Base-by-base conservation (phyloP, 1,284 basidiomycete genomes). In the Marasmius sp. region DNA sequence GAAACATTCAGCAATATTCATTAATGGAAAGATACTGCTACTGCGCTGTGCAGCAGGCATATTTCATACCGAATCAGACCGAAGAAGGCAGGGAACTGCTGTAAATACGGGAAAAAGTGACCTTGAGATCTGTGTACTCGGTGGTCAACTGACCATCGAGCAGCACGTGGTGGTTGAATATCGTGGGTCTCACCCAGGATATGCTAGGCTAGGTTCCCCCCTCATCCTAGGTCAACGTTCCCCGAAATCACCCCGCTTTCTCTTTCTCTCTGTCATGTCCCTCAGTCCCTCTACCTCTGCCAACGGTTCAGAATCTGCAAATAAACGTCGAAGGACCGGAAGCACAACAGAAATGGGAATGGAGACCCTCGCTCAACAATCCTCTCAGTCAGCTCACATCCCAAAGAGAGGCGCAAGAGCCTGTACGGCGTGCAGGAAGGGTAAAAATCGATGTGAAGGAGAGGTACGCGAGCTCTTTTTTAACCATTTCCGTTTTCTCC, bases 361-460 rank as follows among this genome's bases (percentile, higher is more conserved):
- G 16, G 20, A 16, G 45, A 66, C 66, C n/a, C 62, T 71, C 65
- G 64, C 61, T 60, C 69, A 68, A 22, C 47, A 39, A 43, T 66
- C 69, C 50, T 68, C 71, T 60, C 50, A 70, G 50, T 59, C 70
- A 22, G 72, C 78, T 36, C 87, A 91, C 73, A 89, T 91, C 67
- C 90, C 90, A 50, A 92, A 92, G 81, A 82, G 90, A 71, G 91
- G 90, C 33, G 88, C 90, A 62, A 81, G 89, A 67, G 90, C 91
- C 62, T 92, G 90, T 75, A 92, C 91, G 37, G 85, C 87, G 69
- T 92, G 93, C 76, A 87, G 93, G 69, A 92, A 91, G 77, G 93
- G 94, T 58, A 96, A 96, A 82, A 96, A 95, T 79, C 83, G 94
- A 71, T 96, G 94, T 72, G 94, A 96, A 80, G 91, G 91, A 73